Evolutionary conservation across 495 filamentous ascomycete genomes (phyloP).

Genomic region (Lindgomyces ingoldianus): DNA sequence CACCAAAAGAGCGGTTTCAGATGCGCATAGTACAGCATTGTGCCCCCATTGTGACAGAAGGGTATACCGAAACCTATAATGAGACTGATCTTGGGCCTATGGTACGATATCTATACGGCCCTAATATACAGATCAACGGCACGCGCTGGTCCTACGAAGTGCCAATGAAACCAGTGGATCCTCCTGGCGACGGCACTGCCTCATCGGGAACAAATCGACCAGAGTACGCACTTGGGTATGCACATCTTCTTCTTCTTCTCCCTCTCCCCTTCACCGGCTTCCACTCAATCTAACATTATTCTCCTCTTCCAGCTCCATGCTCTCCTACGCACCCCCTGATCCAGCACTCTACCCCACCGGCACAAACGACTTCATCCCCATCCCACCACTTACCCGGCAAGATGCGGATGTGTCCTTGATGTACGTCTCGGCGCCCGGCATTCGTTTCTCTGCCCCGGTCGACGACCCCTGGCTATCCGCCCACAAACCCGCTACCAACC

Average conservation of each 20-base stretch:
- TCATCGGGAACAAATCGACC: neutral
- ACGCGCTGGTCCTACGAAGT: conserved; percentile 10
- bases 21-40: conserved; percentile 5
- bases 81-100: neutral
- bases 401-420: conserved; percentile 19
- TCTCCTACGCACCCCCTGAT: neutral
- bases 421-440: conserved; percentile 7
- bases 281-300: no score
- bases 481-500: neutral
- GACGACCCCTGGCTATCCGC: conserved; percentile 17
- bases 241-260: neutral
- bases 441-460: conserved; percentile 6
- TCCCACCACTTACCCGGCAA: neutral
- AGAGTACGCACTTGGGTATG: conserved; percentile 15
- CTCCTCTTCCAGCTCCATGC: no score
- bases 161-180: neutral
- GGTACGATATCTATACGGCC: neutral
- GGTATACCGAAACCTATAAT: conserved; percentile 1
- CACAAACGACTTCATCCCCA: conserved; percentile 7
- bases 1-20: conserved; percentile 15
- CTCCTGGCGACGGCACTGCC: neutral
- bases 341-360: neutral
- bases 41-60: conserved; percentile 8
- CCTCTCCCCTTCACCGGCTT: no score
- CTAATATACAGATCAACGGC: neutral